Evolutionary conservation across 805 yeast genomes (phyloP).

Genomic region (Starmerella gropengiesseri): DNA sequence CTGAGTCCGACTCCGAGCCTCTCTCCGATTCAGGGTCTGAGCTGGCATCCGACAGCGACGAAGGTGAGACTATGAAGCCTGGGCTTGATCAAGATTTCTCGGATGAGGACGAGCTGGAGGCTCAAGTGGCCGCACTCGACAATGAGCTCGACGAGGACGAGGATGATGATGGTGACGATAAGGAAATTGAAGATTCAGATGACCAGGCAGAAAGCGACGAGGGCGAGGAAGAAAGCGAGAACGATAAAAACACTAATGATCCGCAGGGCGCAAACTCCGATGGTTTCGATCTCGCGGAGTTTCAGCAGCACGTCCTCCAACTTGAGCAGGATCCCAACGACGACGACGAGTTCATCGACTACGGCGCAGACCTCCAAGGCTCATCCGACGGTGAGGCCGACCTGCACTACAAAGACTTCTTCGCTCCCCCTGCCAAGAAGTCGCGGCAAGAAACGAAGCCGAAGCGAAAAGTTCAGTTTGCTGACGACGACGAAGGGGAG

Average conservation of each 20-base stretch:
- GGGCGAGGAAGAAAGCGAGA: slow-evolving; percentile 25
- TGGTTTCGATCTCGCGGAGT: slow-evolving; percentile 75
- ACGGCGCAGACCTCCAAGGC: slow-evolving; percentile 33
- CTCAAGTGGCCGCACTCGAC: slow-evolving; percentile 1
- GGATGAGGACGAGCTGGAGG: slow-evolving; percentile 9
- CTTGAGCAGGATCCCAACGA: slow-evolving; percentile 42
- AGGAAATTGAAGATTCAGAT: slow-evolving; percentile 22
- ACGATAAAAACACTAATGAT: slow-evolving; percentile 23
- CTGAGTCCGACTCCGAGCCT: slow-evolving; percentile 16
- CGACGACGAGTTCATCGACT: slow-evolving; percentile 40
- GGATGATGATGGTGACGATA: slow-evolving; percentile 24
- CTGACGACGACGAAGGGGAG: slow-evolving; percentile 12
- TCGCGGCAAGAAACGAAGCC: slow-evolving; percentile 4
- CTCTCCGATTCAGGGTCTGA: slow-evolving; percentile 3
- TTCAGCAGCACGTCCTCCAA: slow-evolving; percentile 61
- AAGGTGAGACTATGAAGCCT: slow-evolving; percentile 5
- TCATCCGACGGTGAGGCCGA: slow-evolving; percentile 40
- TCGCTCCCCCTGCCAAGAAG: slow-evolving; percentile 30
- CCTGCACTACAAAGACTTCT: slow-evolving; percentile 32
- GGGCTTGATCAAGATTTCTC: background rate
- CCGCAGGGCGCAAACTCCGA: slow-evolving; percentile 59
- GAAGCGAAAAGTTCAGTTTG: slow-evolving; percentile 9
- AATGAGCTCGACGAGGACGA: slow-evolving; percentile 27
- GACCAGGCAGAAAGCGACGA: slow-evolving; percentile 28
- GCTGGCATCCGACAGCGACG: slow-evolving; percentile 6